A percentile compares a stretch with the other conserved stretches of the same genome.
phyloP scores from a whole-genome alignment of 2,329 filamentous ascomycete genomes.

The Diaporthe vaccinii region DNA sequence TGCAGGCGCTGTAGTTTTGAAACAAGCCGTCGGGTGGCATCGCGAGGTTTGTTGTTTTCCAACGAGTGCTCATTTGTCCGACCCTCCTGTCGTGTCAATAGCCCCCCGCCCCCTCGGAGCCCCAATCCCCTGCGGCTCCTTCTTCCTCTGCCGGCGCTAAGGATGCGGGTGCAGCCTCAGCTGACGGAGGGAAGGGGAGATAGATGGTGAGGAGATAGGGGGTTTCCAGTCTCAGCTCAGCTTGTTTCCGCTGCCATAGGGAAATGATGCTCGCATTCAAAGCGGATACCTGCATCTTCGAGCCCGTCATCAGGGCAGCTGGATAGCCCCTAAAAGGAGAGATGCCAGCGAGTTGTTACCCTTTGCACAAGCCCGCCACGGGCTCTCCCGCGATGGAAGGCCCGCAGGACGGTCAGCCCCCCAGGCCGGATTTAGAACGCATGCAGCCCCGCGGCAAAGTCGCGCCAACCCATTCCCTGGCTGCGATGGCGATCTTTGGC shows the following conservation, averaged over 20 bases:
- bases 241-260: not conserved
- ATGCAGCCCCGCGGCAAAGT: not conserved
- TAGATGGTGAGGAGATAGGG: not conserved
- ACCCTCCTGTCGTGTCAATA: not conserved
- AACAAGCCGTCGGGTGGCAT: slow-evolving; percentile 29
- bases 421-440: slow-evolving; percentile 4
- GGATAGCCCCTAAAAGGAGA: not conserved
- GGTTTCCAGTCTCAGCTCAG: not conserved
- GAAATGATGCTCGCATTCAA: not conserved
- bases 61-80: not conserved
- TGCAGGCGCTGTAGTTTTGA: slow-evolving; percentile 15
- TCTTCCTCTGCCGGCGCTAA: slow-evolving; percentile 23
- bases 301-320: not conserved
- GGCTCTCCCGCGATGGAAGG: not conserved
- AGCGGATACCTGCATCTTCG: not conserved
- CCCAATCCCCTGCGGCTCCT: not conserved
- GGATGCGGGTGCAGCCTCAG: slow-evolving; percentile 21
- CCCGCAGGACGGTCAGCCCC: not conserved
- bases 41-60: not conserved
- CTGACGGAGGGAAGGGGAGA: not conserved
- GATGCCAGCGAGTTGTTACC: not conserved
- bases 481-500: not conserved
- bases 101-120: no score
- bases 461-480: not conserved
- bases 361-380: not conserved